phyloP scores from a whole-genome alignment of 192 early-diverging fungal genomes.

The Gryganskiella cystojenkinii region DNA sequence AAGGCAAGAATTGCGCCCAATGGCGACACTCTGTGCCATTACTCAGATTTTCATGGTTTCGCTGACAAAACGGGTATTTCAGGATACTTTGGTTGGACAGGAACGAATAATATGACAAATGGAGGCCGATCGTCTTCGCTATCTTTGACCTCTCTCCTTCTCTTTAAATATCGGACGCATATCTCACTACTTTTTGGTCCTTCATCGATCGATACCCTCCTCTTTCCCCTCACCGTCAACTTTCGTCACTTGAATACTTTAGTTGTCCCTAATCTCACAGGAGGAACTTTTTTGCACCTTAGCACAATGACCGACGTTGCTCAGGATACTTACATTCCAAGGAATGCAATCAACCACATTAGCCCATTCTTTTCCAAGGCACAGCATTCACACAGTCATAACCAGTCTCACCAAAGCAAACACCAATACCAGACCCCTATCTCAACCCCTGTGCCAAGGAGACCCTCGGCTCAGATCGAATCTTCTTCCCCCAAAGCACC shows the following conservation, averaged over 20 bases:
- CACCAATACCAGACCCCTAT: conserved; percentile 8
- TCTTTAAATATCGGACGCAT: too few relatives aligned
- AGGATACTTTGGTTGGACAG: too few relatives aligned
- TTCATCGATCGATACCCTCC: too few relatives aligned
- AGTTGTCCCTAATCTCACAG: background rate
- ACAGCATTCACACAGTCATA: conserved; percentile 27
- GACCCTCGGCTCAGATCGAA: conserved; percentile 26
- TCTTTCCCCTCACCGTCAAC: background rate
- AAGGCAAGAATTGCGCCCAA: too few relatives aligned
- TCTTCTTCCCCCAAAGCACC: background rate
- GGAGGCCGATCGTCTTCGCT: too few relatives aligned
- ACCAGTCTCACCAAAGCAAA: conserved; percentile 10
- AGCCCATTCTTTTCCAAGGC: conserved; percentile 42
- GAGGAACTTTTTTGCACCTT: too few relatives aligned
- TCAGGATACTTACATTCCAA: conserved; percentile 28
- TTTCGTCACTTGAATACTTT: background rate
- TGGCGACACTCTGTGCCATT: too few relatives aligned
- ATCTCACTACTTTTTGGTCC: too few relatives aligned
- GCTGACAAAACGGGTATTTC: background rate
- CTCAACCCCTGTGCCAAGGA: conserved; percentile 35
- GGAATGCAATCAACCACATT: conserved; percentile 43
- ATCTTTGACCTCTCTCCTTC: too few relatives aligned
- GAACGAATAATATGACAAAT: too few relatives aligned
- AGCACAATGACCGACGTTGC: conserved; percentile 13
- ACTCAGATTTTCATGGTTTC: too few relatives aligned